Evolutionary conservation across 2,329 filamentous ascomycete genomes (phyloP), one percentile per base, ranked within the genome.

Genomic region (Trichoderma sp.): DNA sequence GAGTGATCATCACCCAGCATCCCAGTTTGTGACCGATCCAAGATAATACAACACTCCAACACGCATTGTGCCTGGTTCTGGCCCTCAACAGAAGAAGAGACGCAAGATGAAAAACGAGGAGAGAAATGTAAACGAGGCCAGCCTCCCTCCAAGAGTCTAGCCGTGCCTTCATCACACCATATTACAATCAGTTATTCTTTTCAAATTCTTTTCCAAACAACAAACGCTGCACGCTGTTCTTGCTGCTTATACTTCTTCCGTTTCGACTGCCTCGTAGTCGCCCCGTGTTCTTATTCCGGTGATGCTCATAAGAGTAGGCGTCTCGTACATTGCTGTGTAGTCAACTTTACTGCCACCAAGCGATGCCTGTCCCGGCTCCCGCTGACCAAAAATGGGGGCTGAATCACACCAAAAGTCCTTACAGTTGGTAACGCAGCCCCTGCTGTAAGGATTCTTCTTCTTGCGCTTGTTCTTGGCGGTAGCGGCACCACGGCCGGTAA

Each of bases 341-440:
- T 97, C 93, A 58, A 99, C 88, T 49, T 86, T 82, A 75, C 91
- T 86, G 2, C 96, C 95, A 16, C 89, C 92, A 8, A 99, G 81
- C 77, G 94, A 82, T 0, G 91, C 94, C 54, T 85, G 85, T 14
- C 94, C 94, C 61, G 87, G 90, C 75, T 92, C 89, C 69, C 91
- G 86, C 74, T 85, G 88, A 13, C 91, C 89, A 77, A 97, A 95
- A 21, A 97, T 79, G 0, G 95, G 91, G 2, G 92, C 90, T 1
- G 92, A 89, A 77, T 98, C 96, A 75, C 92, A 95, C 93, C 94
- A 98, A 78, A 99, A 99, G 79, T 99, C 96, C 73, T 88, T 91
- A 80, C 96, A 99, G 77, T 99, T 99, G 69, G 90, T 87, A n/a
- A 96, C 74, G 49, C 93, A 85, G 8, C 96, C 96, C 37, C 89